Percentiles rank a stretch among this genome's conserved stretches.
Evolutionary conservation across 1,284 basidiomycete species (phyloP).

Genomic region (Melampsora americana): DNA sequence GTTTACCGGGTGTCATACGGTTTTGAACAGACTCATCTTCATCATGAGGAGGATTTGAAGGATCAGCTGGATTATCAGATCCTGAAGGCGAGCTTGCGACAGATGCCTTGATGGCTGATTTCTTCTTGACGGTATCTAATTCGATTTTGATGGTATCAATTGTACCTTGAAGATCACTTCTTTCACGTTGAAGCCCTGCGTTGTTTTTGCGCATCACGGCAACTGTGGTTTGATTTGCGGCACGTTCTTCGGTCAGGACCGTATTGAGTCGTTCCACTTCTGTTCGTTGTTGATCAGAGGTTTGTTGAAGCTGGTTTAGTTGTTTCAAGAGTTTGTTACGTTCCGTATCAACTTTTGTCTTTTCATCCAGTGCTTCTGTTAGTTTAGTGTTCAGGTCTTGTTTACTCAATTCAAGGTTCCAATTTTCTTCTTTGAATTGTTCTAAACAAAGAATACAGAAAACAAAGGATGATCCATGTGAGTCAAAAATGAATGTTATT

Average conservation of each 20-base stretch:
- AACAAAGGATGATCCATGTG: constrained; percentile 34
- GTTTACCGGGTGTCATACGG: constrained; percentile 46
- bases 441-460: constrained; percentile 57
- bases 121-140: constrained; percentile 61
- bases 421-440: constrained; percentile 94
- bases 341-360: constrained; percentile 73
- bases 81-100: neutral
- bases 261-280: constrained; percentile 73
- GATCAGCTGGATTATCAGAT: constrained; percentile 1
- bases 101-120: constrained; percentile 63
- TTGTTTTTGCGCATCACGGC: constrained; percentile 81
- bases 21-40: constrained; percentile 45
- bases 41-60: neutral
- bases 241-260: constrained; percentile 70
- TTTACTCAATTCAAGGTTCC: constrained; percentile 90
- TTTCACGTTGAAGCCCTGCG: constrained; percentile 83
- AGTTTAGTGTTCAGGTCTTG: constrained; percentile 79
- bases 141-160: constrained; percentile 72
- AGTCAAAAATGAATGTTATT: constrained; percentile 37
- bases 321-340: constrained; percentile 74
- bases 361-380: constrained; percentile 64
- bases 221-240: constrained; percentile 85
- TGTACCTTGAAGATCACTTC: constrained; percentile 78
- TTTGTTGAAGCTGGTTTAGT: constrained; percentile 70
- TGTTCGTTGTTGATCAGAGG: constrained; percentile 77